These are phyloP conservation scores for Ceratocystis diversiconidia DNA, from an alignment of 2,329 filamentous ascomycete species.

Conservation along the genomic window DNA sequence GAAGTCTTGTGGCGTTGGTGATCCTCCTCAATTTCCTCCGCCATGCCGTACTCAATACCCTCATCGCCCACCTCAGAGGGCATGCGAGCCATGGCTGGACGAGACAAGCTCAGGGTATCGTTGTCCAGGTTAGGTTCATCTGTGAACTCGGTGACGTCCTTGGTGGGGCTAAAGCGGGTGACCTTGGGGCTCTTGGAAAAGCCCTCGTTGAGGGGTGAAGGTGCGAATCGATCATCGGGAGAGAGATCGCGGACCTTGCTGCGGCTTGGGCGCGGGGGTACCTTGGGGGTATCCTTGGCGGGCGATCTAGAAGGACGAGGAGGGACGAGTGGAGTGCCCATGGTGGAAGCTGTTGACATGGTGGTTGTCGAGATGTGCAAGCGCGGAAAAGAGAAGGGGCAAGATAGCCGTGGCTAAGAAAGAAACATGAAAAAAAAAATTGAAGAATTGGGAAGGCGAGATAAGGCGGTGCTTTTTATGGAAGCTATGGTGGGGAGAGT, in stretches of 20 bases:
- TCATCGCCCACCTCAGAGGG: constrained; percentile 72
- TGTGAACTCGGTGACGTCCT: constrained; percentile 21
- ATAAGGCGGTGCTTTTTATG: neutral
- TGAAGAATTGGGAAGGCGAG: constrained; percentile 16
- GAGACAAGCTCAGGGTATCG: constrained; percentile 29
- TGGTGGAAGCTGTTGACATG: constrained; percentile 36
- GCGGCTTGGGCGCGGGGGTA: constrained; percentile 64
- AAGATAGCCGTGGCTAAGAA: neutral
- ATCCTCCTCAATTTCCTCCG: constrained; percentile 34
- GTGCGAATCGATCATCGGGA: constrained; percentile 65
- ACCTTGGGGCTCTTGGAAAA: constrained; percentile 36
- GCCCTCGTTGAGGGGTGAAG: constrained; percentile 69
- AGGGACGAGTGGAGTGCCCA: constrained; percentile 41
- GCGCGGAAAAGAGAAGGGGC: constrained; percentile 20
- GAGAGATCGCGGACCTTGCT: constrained; percentile 64
- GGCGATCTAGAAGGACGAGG: constrained; percentile 39
- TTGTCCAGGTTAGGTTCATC: constrained; percentile 22
- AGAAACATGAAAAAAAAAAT: constrained; percentile 6
- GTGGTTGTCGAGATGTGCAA: constrained; percentile 6
- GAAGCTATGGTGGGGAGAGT: neutral
- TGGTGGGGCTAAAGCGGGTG: constrained; percentile 26
- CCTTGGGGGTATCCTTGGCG: constrained; percentile 37
- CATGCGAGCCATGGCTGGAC: constrained; percentile 64
- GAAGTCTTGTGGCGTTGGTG: constrained; percentile 22
- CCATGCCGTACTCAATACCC: constrained; percentile 67